Evolutionary conservation across 179 eudicot genomes (phyloP), one percentile per base, ranked within the genome.

Genomic region (Amaranthus tricolor): DNA sequence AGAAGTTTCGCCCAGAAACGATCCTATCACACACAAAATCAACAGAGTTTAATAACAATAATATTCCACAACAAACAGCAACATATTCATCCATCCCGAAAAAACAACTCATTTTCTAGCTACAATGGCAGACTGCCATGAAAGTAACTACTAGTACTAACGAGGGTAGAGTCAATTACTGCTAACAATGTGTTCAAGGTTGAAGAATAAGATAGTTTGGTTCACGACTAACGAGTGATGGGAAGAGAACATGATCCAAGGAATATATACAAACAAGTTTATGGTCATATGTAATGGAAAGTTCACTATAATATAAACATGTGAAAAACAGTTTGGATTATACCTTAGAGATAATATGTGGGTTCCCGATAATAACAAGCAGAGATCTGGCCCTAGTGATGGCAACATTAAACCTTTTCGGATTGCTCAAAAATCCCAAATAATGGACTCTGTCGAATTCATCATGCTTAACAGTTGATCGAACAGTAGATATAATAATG

Each of bases 341-440:
- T 86, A 95, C 99, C 99, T 92, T 85, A 82, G 91, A 75, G 9
- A 93, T 86, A 50, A 95, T 95, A 76, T 95, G 97, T 31, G 99
- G 99, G 73, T 95, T 95, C 80, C 97, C 99, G 67, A 93, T 78
- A 47, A 93, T 84, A 70, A 95, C 81, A 68, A 95, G 88, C 88
- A 95, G 78, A 15, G 95, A 90, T 82, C 75, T 90, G 44, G 99
- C 99, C 53, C 99, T 85, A 50, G 99, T 95, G 68, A 90, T 88
- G 49, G 99, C 96, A 48, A 95, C 99, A 78, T 95, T 95, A 72
- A 92, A 95, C 84, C 99, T 85, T 76, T 85, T 90, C 0, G 93
- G 90, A 81, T 92, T 93, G 86, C 99, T 92, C 74, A 95, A 83
- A 72, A 95, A 95, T 47, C 99, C 99, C 85, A 95, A 82, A 78